Evolutionary conservation across 257 asterid genomes (phyloP), one percentile per base, ranked within the genome.

Genomic region (Nicotiana knightiana): DNA sequence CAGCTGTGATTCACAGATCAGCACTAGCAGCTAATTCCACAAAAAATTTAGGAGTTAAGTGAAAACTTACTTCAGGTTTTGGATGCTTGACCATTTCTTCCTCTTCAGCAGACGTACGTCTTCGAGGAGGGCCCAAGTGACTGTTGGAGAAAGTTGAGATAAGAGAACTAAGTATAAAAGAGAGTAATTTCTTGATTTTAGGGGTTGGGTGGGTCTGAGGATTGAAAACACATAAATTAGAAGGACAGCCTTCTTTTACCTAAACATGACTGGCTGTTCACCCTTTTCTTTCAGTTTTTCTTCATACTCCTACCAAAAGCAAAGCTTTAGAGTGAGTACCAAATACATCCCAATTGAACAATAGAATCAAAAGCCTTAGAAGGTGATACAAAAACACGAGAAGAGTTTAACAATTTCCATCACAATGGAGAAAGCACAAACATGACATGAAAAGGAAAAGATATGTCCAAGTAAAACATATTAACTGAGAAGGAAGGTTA

Each of bases 221-320:
- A 43, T 43, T 3, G 51, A 43, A 43, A 43, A 21, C 13, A 67
- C 58, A 62, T 13, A 13, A 62, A 79, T 9, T 9, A 81, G 10
- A 71, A 12, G 35, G n/a, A 84, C 65, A 75, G 83, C 81, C 53
- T 84, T 73, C 43, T 61, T 67, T 90, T 87, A 96, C 99, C 99
- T 96, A 90, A 96, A 96, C 99, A 96, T 96, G 71, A 96, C 98
- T 73, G 99, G 97, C 13, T 93, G 82, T 90, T 96, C 99, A 65
- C 99, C 99, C 87, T 96, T 96, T 87, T 96, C 99, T 86, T 92
- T 92, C 87, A 85, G 83, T 86, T 94, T 96, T 8, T 91, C 98
- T 87, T 94, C 98, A 64, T 93, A 93, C 86, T 96, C 99, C 99
- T 96, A 83, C 51, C 51, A 65, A 55, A 55, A 83, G 77, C 9